Base-by-base conservation (phyloP, 768 basidiomycete genomes). In the Lentinula guzmanii region DNA sequence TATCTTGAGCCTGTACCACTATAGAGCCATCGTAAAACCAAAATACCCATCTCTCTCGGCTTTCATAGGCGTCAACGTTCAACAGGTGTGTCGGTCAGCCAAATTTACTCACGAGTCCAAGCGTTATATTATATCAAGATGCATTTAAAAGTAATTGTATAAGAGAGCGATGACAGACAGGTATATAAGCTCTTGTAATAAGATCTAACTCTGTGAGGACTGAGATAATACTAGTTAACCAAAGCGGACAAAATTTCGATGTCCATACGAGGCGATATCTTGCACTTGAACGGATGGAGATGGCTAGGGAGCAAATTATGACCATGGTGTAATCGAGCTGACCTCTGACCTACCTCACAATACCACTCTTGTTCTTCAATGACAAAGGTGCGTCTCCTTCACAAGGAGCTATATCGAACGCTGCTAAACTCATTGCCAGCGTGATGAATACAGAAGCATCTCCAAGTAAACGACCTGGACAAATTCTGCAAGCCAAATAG, bases 1-100 rank as follows among this genome's bases (percentile, higher is more conserved):
- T 75, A 35, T 70, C 64, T 53, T 77, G 70, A n/a, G 77, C 76
- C 18, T 69, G 64, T 5, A 81, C 70, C 1, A 81, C 70, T 46
- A 80, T 77, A 1, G 78, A 79, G 11, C 80, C 80, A 62, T 81
- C 80, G 63, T 76, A 74, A 16, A 79, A 70, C 78, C 78, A 80
- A 58, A 80, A 1, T 74, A 72, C 10, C 56, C 58, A 13, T 48
- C 58, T 41, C 24, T 28, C 13, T 31, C 6, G 16, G 41, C 41
- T 24, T 43, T 21, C 34, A 37, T 37, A 39, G 11, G 28, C 28
- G 28, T 28, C 28, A 28, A 28, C 28, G 28, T 28, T 28, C 28
- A 28, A 28, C 28, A 39, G 37, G 37, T 39, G 13, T 8, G 13
- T 39, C 9, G 3, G 41, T 56, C 39, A 5, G 13, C 4, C 2